phyloP scores from a whole-genome alignment of 805 yeast genomes.

The Priceomyces melissophilus region DNA sequence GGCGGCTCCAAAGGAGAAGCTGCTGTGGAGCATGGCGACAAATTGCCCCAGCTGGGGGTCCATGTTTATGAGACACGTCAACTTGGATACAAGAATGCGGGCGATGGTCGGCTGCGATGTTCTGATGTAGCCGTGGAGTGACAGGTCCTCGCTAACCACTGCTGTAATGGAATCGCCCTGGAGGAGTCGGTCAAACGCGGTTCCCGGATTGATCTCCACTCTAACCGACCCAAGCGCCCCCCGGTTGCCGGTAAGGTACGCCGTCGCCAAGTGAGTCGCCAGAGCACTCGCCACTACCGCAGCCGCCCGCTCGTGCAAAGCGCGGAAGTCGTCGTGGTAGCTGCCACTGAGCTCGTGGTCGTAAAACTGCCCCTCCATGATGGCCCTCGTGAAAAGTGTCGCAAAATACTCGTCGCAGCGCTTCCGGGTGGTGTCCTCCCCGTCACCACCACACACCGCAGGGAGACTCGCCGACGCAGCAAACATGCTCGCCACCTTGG shows the following conservation, averaged over 20 bases:
- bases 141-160: too few relatives aligned
- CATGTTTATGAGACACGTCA: conserved; percentile 1
- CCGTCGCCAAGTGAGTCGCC: too few relatives aligned
- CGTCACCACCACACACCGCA: not conserved
- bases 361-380: conserved; percentile 3
- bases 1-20: conserved; percentile 3
- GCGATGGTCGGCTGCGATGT: too few relatives aligned
- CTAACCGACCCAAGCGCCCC: too few relatives aligned
- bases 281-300: too few relatives aligned
- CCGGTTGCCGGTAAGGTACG: too few relatives aligned
- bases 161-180: too few relatives aligned
- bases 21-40: conserved; percentile 1
- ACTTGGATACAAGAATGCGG: conserved; percentile 1
- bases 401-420: conserved; percentile 4
- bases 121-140: too few relatives aligned
- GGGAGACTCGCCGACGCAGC: conserved; percentile 9
- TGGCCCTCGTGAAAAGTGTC: conserved; percentile 5
- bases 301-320: too few relatives aligned
- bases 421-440: conserved; percentile 1
- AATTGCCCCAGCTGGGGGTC: not conserved
- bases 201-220: too few relatives aligned
- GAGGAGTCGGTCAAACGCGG: too few relatives aligned
- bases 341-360: conserved; percentile 9
- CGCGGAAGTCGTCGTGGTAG: conserved; percentile 1
- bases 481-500: conserved; percentile 5